Evolutionary conservation across 225 moss, liverwort and hornwort species (phyloP), one percentile per base, ranked within the genome.

Genomic region (Antitrichia curtipendula): DNA sequence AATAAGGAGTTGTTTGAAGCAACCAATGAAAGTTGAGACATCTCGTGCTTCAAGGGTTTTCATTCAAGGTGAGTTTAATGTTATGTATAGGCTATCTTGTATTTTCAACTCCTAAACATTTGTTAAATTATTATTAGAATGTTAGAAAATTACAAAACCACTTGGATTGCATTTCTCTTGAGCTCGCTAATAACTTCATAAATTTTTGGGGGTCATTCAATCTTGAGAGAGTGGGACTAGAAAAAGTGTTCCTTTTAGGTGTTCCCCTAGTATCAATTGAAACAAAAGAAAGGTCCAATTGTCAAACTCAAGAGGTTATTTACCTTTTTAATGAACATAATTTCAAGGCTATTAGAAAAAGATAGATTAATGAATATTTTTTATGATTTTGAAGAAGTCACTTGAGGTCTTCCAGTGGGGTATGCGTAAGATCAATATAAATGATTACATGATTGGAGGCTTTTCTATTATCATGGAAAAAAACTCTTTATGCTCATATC

Each of bases 141-240:
- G 6, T 23, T 0, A 0, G 0, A n/a, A 56, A 56, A 16, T 38
- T 25, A 77, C 1, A 0, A 77, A 77, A 54, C 10, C 10, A 56
- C 25, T 56, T 10, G 25, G 3, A 23, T 25, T 23, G 24, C 6
- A 76, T 56, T 77, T 38, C 4, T 56, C 2, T 77, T 16, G 16
- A 54, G 1, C 54, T 54, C 0, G 1, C 7, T 52, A 3, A 6
- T 15, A 53, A 53, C 9, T 2, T 54, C 15, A 24, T 24, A 6
- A 52, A 5, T 23, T 9, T 36, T 53, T 7, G 29, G 10, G 49
- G 49, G 3, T 72, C 29, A 17, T 29, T 9, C 29, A 72, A 1
- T 6, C 17, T 72, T 18, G 8, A 47, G 1, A 45, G 11, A 72
- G 43, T 17, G 10, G 1, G 2, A 47, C 7, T 73, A 11, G n/a